Conservation (phyloP, 2,329 filamentous ascomycete genomes). For the Gnomoniopsis smithogilvyi region DNA sequence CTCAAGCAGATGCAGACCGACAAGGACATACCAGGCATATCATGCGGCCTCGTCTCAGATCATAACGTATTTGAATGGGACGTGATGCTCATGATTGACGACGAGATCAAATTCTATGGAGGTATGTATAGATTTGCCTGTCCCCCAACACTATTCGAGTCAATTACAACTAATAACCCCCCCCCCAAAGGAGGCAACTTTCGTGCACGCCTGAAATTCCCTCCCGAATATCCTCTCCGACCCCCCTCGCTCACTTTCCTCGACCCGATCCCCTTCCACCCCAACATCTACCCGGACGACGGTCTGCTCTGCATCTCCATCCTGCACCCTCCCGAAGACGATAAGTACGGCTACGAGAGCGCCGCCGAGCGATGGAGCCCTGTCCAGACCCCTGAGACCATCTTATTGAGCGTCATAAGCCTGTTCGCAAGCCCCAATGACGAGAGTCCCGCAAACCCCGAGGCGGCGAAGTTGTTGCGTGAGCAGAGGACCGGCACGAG, state of each 20-base stretch:
- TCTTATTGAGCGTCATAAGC: slow-evolving; percentile 86
- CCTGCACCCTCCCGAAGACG: slow-evolving; percentile 90
- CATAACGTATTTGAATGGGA: slow-evolving; percentile 97
- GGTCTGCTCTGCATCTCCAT: slow-evolving; percentile 96
- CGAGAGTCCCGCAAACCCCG: slow-evolving; percentile 91
- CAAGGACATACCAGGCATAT: slow-evolving; percentile 91
- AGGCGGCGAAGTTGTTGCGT: slow-evolving; percentile 84
- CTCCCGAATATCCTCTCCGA: slow-evolving; percentile 77
- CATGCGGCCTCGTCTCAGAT: slow-evolving; percentile 80
- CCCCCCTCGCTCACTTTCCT: slow-evolving; percentile 89
- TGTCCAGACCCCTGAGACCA: slow-evolving; percentile 93
- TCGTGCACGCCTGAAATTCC: slow-evolving; percentile 79
- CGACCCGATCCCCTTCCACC: slow-evolving; percentile 81
- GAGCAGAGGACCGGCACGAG: slow-evolving; percentile 63
- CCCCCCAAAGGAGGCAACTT: slow-evolving; percentile 76
- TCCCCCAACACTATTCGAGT: no score
- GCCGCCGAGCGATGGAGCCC: slow-evolving; percentile 91
- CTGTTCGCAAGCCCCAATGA: slow-evolving; percentile 92
- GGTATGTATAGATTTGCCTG: slow-evolving; percentile 60
- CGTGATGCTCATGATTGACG: slow-evolving; percentile 97
- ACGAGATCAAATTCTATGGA: slow-evolving; percentile 90
- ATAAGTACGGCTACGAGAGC: slow-evolving; percentile 89
- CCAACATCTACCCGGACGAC: slow-evolving; percentile 78
- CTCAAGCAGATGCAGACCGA: slow-evolving; percentile 91
- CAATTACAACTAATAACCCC: neutral